These are phyloP conservation scores for Nannochloropsis granulata DNA, from an alignment of 108 stramenopile species.

Conservation along the genomic window DNA sequence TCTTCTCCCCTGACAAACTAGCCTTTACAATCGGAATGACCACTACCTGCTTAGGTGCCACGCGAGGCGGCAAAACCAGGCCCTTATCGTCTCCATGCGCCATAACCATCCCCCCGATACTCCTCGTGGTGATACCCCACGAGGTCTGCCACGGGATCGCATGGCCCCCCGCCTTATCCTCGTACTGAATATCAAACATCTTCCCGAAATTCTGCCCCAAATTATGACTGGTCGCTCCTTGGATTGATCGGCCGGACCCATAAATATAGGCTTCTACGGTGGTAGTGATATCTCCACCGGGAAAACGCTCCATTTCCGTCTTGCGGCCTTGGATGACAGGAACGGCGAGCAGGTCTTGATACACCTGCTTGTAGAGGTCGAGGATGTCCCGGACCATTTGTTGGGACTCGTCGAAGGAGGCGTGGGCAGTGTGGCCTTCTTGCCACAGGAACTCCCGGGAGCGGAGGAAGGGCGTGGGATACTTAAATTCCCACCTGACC, in stretches of 20 bases:
- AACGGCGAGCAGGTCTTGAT: conserved; percentile 94
- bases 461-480: conserved; percentile 94
- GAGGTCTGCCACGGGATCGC: conserved; percentile 90
- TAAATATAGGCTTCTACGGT: conserved; percentile 98
- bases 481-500: conserved; percentile 98
- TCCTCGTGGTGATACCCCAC: conserved; percentile 95
- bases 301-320: conserved; percentile 95
- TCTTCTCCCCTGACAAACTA: neutral
- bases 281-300: conserved; percentile 88
- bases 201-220: conserved; percentile 99
- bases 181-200: conserved; percentile 96
- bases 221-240: conserved; percentile 95
- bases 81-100: conserved; percentile 98
- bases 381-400: conserved; percentile 86
- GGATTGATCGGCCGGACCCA: conserved; percentile 90
- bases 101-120: conserved; percentile 98
- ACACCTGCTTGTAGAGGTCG: conserved; percentile 82
- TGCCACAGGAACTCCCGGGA: conserved; percentile 98
- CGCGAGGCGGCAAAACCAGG: conserved; percentile 85
- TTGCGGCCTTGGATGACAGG: conserved; percentile 88
- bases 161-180: conserved; percentile 57
- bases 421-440: conserved; percentile 99
- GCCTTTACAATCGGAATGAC: conserved; percentile 82
- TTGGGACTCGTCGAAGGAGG: conserved; percentile 84
- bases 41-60: conserved; percentile 88